These are phyloP conservation scores for Ogataea glucozyma DNA, from an alignment of 805 yeast genomes.

Conservation along the genomic window DNA sequence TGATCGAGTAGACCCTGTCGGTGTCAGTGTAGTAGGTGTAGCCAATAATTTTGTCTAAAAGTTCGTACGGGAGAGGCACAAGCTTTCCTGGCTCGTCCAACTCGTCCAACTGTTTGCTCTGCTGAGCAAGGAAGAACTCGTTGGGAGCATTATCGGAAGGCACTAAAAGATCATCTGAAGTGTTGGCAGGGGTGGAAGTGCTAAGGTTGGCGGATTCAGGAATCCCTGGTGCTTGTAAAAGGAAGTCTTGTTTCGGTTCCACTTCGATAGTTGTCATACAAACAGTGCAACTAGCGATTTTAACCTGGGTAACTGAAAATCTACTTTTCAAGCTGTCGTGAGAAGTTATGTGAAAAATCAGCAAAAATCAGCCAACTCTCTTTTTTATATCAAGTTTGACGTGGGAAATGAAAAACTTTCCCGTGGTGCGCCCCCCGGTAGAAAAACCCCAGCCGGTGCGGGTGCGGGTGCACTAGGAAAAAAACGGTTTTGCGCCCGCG, in stretches of 20 bases:
- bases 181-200: slow-evolving; percentile 5
- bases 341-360: neutral
- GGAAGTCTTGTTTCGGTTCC: slow-evolving; percentile 15
- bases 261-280: slow-evolving; percentile 25
- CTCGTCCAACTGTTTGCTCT: slow-evolving; percentile 18
- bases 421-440: too few species aligned
- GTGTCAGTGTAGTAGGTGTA: slow-evolving; percentile 33
- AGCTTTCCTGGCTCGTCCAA: slow-evolving; percentile 16
- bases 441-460: too few species aligned
- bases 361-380: neutral
- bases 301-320: too few species aligned
- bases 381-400: neutral
- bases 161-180: too few species aligned
- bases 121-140: slow-evolving; percentile 20
- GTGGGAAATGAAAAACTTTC: neutral
- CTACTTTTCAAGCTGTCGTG: neutral
- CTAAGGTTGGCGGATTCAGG: too few species aligned
- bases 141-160: slow-evolving; percentile 5
- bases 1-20: slow-evolving; percentile 29
- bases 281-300: too few species aligned
- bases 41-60: slow-evolving; percentile 35
- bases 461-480: too few species aligned
- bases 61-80: slow-evolving; percentile 35
- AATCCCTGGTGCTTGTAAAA: slow-evolving; percentile 11
- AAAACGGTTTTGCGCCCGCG: neutral